Evolutionary conservation across 345 rosid species (phyloP).

Genomic region (Linum trigynum): DNA sequence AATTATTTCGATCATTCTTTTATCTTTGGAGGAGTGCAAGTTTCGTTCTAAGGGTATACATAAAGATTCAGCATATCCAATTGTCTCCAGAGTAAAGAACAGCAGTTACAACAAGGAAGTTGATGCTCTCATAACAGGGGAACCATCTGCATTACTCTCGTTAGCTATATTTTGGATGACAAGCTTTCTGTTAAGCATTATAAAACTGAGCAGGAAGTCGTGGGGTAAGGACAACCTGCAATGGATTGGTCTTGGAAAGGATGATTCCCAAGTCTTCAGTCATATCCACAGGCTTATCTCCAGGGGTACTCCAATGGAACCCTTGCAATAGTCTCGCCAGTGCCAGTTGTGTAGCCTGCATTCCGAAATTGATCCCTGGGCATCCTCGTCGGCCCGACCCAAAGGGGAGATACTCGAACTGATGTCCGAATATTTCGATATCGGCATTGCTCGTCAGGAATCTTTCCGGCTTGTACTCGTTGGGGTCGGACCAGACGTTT

Average conservation of each 20-base stretch:
- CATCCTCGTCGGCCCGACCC: slow-evolving; percentile 32
- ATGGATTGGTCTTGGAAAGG: slow-evolving; percentile 32
- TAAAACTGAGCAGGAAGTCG: slow-evolving; percentile 11
- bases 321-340: slow-evolving; percentile 31
- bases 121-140: too few relatives aligned
- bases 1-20: too few relatives aligned
- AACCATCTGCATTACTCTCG: too few relatives aligned
- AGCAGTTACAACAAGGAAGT: too few relatives aligned
- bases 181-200: too few relatives aligned
- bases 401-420: slow-evolving; percentile 29
- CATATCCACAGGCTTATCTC: slow-evolving; percentile 26
- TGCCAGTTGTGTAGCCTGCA: slow-evolving; percentile 23
- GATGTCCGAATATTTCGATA: slow-evolving; percentile 24
- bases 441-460: slow-evolving; percentile 19
- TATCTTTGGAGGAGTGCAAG: too few relatives aligned
- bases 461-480: slow-evolving; percentile 27
- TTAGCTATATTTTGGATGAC: too few relatives aligned
- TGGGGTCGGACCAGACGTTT: slow-evolving; percentile 19
- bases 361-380: slow-evolving; percentile 24
- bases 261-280: slow-evolving; percentile 21
- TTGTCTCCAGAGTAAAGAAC: too few relatives aligned
- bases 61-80: too few relatives aligned
- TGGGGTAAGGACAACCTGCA: slow-evolving; percentile 27
- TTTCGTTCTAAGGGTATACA: too few relatives aligned
- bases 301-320: slow-evolving; percentile 25